Conservation (phyloP, 441 rosid species). For the Gossypium davidsonii region DNA sequence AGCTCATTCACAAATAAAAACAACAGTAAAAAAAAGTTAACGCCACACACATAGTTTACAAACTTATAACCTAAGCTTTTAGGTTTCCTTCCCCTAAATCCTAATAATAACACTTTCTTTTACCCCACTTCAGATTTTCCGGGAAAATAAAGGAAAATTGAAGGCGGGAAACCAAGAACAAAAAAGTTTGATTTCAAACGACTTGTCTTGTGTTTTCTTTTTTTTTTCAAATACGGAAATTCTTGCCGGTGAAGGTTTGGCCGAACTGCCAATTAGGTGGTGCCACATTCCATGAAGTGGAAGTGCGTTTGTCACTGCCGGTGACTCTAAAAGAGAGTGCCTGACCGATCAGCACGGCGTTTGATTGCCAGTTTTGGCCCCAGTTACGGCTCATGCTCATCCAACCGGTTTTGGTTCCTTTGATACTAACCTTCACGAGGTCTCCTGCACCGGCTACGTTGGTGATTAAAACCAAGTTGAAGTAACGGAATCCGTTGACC, state of each 20-base stretch:
- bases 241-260: slow-evolving; percentile 66
- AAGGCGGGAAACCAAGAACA: no score
- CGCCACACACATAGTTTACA: slow-evolving; percentile 6
- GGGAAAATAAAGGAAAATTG: slow-evolving; percentile 19
- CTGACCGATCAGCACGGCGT: slow-evolving; percentile 47
- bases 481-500: slow-evolving; percentile 55
- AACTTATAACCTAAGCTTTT: no score
- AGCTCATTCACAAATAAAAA: not conserved
- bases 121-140: slow-evolving; percentile 34
- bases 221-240: slow-evolving; percentile 38
- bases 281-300: slow-evolving; percentile 50
- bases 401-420: slow-evolving; percentile 50
- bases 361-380: slow-evolving; percentile 22
- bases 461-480: slow-evolving; percentile 49
- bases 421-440: slow-evolving; percentile 20
- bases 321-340: slow-evolving; percentile 52
- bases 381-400: slow-evolving; percentile 55
- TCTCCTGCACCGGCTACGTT: slow-evolving; percentile 13
- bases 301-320: slow-evolving; percentile 44
- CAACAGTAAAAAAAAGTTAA: not conserved
- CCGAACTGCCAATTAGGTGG: slow-evolving; percentile 59
- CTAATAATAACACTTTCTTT: not conserved
- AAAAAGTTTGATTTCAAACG: no score
- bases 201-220: no score
- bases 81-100: not conserved